A percentile compares a stretch with the other conserved stretches of the same genome.
Evolutionary conservation across 2,329 filamentous ascomycete species (phyloP).

Genomic region (Exophiala sp.): DNA sequence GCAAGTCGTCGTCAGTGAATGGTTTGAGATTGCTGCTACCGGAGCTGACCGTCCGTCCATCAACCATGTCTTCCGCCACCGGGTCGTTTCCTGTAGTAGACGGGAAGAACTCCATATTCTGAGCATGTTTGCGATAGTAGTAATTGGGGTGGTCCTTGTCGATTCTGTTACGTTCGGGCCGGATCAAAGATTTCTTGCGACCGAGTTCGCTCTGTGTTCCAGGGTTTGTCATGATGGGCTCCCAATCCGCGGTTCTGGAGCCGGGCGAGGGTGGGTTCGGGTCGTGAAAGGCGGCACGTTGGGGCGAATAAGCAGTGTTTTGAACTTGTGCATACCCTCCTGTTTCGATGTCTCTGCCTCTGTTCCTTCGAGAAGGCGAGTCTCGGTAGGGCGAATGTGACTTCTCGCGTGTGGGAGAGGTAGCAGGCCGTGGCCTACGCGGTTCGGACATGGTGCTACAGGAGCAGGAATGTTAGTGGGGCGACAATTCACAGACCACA

Average conservation of each 20-base stretch:
- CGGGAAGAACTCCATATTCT: conserved; percentile 84
- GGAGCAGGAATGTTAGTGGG: conserved; percentile 20
- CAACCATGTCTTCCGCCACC: conserved; percentile 66
- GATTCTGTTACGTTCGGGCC: conserved; percentile 82
- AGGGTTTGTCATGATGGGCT: conserved; percentile 49
- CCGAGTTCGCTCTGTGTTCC: conserved; percentile 45
- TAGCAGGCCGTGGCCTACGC: conserved; percentile 60
- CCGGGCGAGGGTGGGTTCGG: conserved; percentile 33
- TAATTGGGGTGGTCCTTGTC: conserved; percentile 90
- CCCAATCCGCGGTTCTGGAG: conserved; percentile 51
- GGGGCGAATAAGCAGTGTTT: conserved; percentile 33
- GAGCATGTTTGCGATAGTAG: conserved; percentile 90
- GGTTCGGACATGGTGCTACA: conserved; percentile 47
- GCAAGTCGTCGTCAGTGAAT: conserved; percentile 33
- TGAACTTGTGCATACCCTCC: conserved; percentile 47
- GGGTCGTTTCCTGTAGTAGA: conserved; percentile 92
- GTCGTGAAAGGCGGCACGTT: conserved; percentile 19
- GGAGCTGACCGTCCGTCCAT: conserved; percentile 55
- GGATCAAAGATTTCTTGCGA: conserved; percentile 83
- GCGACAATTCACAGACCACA: conserved; percentile 6
- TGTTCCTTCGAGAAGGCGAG: conserved; percentile 60
- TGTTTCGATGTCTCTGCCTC: conserved; percentile 66
- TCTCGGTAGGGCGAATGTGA: conserved; percentile 62
- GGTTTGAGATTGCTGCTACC: conserved; percentile 58
- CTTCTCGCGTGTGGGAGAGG: conserved; percentile 58